These are phyloP conservation scores for Talaromyces albobiverticillius DNA, from an alignment of 2,329 filamentous ascomycete species.

Conservation along the genomic window DNA sequence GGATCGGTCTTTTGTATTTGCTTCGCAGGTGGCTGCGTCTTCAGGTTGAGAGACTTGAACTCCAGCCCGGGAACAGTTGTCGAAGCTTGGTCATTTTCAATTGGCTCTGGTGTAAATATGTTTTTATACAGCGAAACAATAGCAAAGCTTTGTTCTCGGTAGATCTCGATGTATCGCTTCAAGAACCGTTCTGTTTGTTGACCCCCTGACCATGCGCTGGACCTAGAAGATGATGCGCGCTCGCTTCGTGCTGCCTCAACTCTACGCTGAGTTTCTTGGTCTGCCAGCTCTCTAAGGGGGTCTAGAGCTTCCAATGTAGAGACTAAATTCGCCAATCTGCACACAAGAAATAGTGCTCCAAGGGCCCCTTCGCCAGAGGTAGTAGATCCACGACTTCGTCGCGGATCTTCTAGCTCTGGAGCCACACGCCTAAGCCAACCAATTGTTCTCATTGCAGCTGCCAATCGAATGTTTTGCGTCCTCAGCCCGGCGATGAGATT, in stretches of 20 bases:
- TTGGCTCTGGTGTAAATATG: conserved; percentile 67
- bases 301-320: conserved; percentile 78
- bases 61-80: conserved; percentile 27
- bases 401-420: conserved; percentile 65
- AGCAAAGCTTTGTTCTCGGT: conserved; percentile 93
- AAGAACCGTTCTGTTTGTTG: conserved; percentile 93
- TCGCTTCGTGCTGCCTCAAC: conserved; percentile 24
- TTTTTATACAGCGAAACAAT: conserved; percentile 93
- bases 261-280: conserved; percentile 68
- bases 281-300: conserved; percentile 81
- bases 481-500: conserved; percentile 78
- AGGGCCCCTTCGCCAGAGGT: conserved; percentile 63
- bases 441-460: conserved; percentile 83
- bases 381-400: conserved; percentile 24
- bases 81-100: conserved; percentile 30
- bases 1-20: conserved; percentile 27
- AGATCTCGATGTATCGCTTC: conserved; percentile 95
- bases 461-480: conserved; percentile 76
- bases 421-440: conserved; percentile 86
- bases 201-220: conserved; percentile 51
- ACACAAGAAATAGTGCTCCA: conserved; percentile 82
- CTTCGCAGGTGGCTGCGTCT: conserved; percentile 23
- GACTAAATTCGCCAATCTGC: conserved; percentile 75
- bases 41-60: conserved; percentile 18
- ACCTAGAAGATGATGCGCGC: conserved; percentile 18